Evolutionary conservation across 352 stramenopile genomes (phyloP).

Genomic region (Globisporangium cylindrosporum): DNA sequence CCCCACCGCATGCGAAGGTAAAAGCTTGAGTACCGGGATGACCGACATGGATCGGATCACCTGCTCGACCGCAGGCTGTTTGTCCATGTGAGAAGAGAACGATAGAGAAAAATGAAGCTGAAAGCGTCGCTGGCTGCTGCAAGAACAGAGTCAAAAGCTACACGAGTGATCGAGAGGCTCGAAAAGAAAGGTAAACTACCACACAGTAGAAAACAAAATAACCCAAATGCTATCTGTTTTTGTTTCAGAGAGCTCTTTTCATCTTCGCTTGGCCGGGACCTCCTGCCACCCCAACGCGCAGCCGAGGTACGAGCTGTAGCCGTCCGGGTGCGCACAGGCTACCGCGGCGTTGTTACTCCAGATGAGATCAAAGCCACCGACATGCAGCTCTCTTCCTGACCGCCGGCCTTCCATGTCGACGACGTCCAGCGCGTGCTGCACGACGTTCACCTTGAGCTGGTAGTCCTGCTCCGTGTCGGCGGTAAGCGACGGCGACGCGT

Average conservation of each 20-base stretch:
- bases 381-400: slow-evolving; percentile 38
- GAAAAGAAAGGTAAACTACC: slow-evolving; percentile 2
- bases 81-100: neutral
- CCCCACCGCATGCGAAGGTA: neutral
- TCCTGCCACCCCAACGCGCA: slow-evolving; percentile 43
- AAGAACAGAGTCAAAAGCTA: neutral
- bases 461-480: slow-evolving; percentile 78
- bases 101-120: neutral
- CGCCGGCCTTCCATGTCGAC: slow-evolving; percentile 74
- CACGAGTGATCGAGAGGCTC: neutral
- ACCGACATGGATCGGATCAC: neutral
- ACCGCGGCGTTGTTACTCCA: slow-evolving; percentile 47
- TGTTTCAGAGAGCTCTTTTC: neutral
- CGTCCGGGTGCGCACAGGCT: slow-evolving; percentile 32
- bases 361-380: slow-evolving; percentile 75
- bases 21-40: neutral
- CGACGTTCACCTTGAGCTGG: slow-evolving; percentile 77
- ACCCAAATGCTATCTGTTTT: slow-evolving; percentile 3
- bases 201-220: slow-evolving; percentile 6
- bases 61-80: neutral
- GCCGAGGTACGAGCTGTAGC: slow-evolving; percentile 63
- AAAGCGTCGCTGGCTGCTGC: neutral
- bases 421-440: slow-evolving; percentile 88
- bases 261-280: slow-evolving; percentile 13
- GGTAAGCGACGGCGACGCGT: slow-evolving; percentile 62